phyloP scores from a whole-genome alignment of 371 early-diverging fungal species.

The Lichtheimia hyalospora region DNA sequence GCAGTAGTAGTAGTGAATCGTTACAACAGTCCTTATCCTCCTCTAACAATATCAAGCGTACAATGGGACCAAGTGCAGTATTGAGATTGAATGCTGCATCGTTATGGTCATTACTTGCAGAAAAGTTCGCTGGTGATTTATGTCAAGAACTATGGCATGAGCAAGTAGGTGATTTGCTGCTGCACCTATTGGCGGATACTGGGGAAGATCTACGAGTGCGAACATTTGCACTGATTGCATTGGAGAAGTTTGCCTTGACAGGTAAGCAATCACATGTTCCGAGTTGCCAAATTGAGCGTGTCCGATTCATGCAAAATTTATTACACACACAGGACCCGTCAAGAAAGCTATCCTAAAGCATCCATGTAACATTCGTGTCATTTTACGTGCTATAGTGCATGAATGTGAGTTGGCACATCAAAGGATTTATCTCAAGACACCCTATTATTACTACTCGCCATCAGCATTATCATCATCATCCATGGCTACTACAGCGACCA shows the following conservation, averaged over 20 bases:
- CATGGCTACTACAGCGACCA: neutral
- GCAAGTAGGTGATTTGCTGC: slow-evolving; percentile 33
- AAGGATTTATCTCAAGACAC: slow-evolving; percentile 18
- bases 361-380: slow-evolving; percentile 24
- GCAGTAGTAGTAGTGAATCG: neutral
- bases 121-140: slow-evolving; percentile 49
- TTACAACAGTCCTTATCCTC: slow-evolving; percentile 1
- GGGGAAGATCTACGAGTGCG: slow-evolving; percentile 37
- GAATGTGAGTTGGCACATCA: slow-evolving; percentile 38
- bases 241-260: slow-evolving; percentile 51
- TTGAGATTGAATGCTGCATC: slow-evolving; percentile 37
- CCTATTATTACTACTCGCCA: slow-evolving; percentile 4
- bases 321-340: slow-evolving; percentile 23
- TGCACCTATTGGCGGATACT: slow-evolving; percentile 25
- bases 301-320: too few species aligned
- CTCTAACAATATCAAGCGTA: neutral
- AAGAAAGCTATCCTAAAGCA: slow-evolving; percentile 29
- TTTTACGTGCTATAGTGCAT: slow-evolving; percentile 21
- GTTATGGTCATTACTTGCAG: slow-evolving; percentile 43
- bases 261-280: slow-evolving; percentile 20
- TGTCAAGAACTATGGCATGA: slow-evolving; percentile 32
- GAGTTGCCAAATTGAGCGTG: neutral
- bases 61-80: slow-evolving; percentile 3
- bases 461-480: neutral
- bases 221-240: slow-evolving; percentile 36